These are phyloP conservation scores for Zizania latifolia DNA, from an alignment of 176 grass and related monocot species.

Conservation along the genomic window DNA sequence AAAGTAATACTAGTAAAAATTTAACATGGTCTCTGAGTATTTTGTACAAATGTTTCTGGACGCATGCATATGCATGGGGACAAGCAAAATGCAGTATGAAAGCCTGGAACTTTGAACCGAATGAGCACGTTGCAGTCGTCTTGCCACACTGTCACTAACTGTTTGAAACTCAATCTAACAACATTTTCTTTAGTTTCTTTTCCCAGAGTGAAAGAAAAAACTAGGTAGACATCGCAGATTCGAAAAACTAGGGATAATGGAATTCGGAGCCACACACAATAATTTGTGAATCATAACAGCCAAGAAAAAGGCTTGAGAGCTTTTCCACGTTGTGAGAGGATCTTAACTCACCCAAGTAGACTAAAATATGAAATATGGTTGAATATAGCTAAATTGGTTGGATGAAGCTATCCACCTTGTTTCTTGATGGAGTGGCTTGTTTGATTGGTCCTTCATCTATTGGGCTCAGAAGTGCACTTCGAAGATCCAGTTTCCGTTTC, in stretches of 20 bases:
- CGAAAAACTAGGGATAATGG: background rate
- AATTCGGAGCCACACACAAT: background rate
- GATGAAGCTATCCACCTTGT: too few species aligned
- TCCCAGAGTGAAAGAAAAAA: background rate
- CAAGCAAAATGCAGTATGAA: conserved; percentile 2
- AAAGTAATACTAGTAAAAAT: background rate
- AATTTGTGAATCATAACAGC: conserved; percentile 27
- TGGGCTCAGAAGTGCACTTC: too few species aligned
- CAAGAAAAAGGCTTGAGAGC: conserved; percentile 11
- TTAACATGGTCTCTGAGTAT: background rate
- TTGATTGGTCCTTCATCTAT: too few species aligned
- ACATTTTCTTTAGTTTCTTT: background rate
- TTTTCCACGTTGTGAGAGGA: conserved; percentile 3
- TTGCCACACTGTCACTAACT: too few species aligned
- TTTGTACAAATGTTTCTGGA: background rate
- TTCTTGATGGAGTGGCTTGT: too few species aligned
- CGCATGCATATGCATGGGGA: background rate
- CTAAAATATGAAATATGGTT: too few species aligned
- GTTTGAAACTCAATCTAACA: too few species aligned
- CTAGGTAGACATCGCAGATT: background rate
- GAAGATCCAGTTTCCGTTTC: too few species aligned
- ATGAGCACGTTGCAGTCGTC: too few species aligned
- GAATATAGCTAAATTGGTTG: too few species aligned
- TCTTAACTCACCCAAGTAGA: conserved; percentile 79
- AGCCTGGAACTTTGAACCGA: too few species aligned